Percentiles rank a stretch among this genome's conserved stretches.
These are phyloP conservation scores for Nicotiana sylvestris DNA, from an alignment of 257 asterid species.

Conservation along the genomic window DNA sequence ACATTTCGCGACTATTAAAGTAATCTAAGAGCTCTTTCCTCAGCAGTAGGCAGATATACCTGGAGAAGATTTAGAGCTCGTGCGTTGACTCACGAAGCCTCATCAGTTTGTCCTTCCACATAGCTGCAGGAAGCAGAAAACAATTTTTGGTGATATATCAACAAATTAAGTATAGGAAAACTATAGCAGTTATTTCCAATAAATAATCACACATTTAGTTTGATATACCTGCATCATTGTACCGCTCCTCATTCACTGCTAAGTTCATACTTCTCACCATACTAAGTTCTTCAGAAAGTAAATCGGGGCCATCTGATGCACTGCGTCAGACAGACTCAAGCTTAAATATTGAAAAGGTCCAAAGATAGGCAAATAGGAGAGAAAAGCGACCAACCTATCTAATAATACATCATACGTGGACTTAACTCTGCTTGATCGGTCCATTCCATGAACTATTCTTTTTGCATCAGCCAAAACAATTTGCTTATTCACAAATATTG, in stretches of 20 bases:
- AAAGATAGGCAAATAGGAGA: background rate
- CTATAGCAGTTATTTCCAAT: background rate
- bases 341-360: background rate
- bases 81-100: conserved; percentile 28
- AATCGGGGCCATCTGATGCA: conserved; percentile 41
- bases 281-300: conserved; percentile 35
- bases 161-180: background rate
- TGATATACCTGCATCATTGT: conserved; percentile 37
- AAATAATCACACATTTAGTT: background rate
- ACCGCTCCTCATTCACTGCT: conserved; percentile 37
- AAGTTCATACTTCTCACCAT: conserved; percentile 30
- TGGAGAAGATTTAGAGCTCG: conserved; percentile 10
- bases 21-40: conserved; percentile 4
- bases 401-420: conserved; percentile 31
- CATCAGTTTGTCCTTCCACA: conserved; percentile 37
- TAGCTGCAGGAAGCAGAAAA: conserved; percentile 19
- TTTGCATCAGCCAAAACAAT: conserved; percentile 39
- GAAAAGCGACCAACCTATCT: conserved; percentile 30
- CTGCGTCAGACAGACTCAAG: conserved; percentile 12
- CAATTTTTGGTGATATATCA: background rate
- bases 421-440: conserved; percentile 20
- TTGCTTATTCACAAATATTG: conserved; percentile 35
- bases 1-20: background rate
- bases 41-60: background rate
- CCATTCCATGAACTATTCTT: conserved; percentile 28